phyloP scores from a whole-genome alignment of 805 yeast genomes.

The Sungouiella thailandica region DNA sequence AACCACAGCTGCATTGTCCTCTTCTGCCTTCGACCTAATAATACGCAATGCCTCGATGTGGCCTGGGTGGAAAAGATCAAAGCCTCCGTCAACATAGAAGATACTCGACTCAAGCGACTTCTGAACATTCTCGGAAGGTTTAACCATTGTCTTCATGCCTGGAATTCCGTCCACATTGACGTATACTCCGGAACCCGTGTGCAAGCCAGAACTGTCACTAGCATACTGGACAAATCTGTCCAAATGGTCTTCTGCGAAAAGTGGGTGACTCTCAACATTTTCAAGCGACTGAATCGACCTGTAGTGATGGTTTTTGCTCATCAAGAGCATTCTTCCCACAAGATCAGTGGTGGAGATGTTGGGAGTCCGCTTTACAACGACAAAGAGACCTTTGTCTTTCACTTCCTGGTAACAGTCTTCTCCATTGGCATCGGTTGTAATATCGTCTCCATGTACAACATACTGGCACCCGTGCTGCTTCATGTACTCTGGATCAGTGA shows the following conservation, averaged over 20 bases:
- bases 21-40: conserved; percentile 36
- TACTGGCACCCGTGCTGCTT: conserved; percentile 69
- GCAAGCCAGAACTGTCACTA: conserved; percentile 55
- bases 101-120: conserved; percentile 18
- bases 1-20: conserved; percentile 43
- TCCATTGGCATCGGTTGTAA: conserved; percentile 94
- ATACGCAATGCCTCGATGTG: conserved; percentile 70
- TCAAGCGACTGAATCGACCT: conserved; percentile 21
- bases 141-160: conserved; percentile 27
- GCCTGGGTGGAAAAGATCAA: conserved; percentile 91
- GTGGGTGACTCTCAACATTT: conserved; percentile 19
- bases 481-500: conserved; percentile 80
- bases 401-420: conserved; percentile 85
- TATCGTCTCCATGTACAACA: conserved; percentile 98
- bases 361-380: conserved; percentile 90
- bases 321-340: conserved; percentile 78
- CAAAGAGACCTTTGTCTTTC: conserved; percentile 79
- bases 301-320: conserved; percentile 56
- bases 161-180: conserved; percentile 28
- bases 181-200: conserved; percentile 55
- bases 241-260: conserved; percentile 28
- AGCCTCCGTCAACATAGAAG: conserved; percentile 73
- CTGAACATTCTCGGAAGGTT: conserved; percentile 22
- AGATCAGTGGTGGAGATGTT: conserved; percentile 93
- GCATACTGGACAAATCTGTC: conserved; percentile 52